Evolutionary conservation across 2,329 filamentous ascomycete species (phyloP), one percentile per base, ranked within the genome.

Genomic region (Neoarthrinium moseri): DNA sequence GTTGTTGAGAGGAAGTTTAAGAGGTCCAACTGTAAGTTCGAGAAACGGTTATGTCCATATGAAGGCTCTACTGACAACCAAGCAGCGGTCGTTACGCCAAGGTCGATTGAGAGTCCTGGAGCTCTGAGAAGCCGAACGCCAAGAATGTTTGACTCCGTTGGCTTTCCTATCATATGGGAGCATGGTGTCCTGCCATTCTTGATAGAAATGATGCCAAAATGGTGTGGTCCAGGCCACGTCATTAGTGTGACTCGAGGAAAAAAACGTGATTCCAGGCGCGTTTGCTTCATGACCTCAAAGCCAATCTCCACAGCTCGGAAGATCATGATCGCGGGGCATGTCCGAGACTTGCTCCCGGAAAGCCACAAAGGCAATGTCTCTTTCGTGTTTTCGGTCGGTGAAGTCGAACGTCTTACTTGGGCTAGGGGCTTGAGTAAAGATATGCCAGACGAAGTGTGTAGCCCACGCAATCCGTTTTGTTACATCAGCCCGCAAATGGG

Each of bases 401-500:
- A 62, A 29, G 60, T 73, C 24, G 57, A 63, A 12, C 66, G 69
- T 5, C 53, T 63, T 5, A 61, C 64, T 6, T 73, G 70, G 70
- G 64, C 70, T 12, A 55, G 70, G 13, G 71, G 71, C 1, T 50
- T 73, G 4, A 53, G 60, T 33, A 59, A 55, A 40, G 55, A 64
- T 7, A 64, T 65, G 49, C 66, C 63, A 2, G 71, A 74, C 47
- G 70, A 72, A 10, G 56, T 73, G 1, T 72, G 69, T 48, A 38
- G 46, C 26, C 60, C 71, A 5, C 61, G 68, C 12, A 74, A 74
- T 50, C 70, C 70, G 2, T 73, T 70, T 37, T 68, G 62, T 50
- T 74, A 72, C 51, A 51, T 55, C 29, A 62, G 51, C n/a, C 70
- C 66, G 3, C 67, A 68, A 43, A 74, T 74, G 70, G 70, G 71